Evolutionary conservation across 2,329 filamentous ascomycete genomes (phyloP).

Genomic region (Microsporum canis): DNA sequence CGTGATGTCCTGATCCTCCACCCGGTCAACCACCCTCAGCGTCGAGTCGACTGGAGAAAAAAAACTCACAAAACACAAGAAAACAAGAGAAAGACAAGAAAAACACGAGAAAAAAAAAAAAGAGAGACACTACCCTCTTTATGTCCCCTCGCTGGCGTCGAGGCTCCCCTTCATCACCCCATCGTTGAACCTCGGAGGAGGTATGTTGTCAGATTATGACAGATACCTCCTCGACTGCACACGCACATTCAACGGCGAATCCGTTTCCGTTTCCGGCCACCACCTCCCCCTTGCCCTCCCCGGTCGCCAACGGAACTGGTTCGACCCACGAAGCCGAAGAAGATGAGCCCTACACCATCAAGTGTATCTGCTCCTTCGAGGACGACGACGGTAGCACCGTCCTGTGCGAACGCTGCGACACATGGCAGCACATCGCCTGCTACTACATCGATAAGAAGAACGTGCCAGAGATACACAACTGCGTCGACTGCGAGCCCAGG

Average conservation of each 20-base stretch:
- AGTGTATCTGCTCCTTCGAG: conserved; percentile 87
- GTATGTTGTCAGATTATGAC: conserved; percentile 44
- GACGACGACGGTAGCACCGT: conserved; percentile 98
- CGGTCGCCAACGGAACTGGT: conserved; percentile 31
- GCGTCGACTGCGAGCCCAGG: conserved; percentile 76
- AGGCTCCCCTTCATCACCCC: conserved; percentile 14
- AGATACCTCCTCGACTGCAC: conserved; percentile 41
- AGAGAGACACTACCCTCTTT: not conserved
- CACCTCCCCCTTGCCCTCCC: conserved; percentile 32
- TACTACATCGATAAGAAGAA: conserved; percentile 68
- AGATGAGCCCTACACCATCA: conserved; percentile 66
- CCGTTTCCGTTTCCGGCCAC: conserved; percentile 32
- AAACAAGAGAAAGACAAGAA: not conserved
- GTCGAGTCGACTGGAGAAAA: not conserved
- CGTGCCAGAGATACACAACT: conserved; percentile 70
- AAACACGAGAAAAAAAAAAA: not conserved
- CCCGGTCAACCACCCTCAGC: not conserved
- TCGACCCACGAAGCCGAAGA: conserved; percentile 31
- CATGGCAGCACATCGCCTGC: conserved; percentile 97
- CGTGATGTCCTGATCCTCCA: not conserved
- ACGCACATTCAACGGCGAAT: conserved; percentile 39
- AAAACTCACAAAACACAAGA: not conserved
- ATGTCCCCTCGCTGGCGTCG: not conserved
- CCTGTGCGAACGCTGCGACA: conserved; percentile 88
- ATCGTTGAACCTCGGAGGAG: conserved; percentile 26